Evolutionary conservation across 2,329 filamentous ascomycete species (phyloP).

Genomic region (Knoxdaviesia capensis): DNA sequence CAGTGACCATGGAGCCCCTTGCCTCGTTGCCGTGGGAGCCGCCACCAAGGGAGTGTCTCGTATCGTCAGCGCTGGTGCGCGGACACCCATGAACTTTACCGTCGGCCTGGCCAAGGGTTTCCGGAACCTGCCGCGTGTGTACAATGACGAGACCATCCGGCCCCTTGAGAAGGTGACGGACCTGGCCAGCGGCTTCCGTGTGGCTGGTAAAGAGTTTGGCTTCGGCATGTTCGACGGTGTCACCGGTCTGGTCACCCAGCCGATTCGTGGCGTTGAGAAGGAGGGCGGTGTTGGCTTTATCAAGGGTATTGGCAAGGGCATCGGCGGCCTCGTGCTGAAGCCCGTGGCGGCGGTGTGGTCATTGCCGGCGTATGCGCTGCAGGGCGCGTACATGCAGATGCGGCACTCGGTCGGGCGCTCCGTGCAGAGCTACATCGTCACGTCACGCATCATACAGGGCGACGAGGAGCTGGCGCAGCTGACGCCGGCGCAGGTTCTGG

Average conservation of each 20-base stretch:
- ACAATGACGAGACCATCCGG: constrained; percentile 65
- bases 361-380: constrained; percentile 57
- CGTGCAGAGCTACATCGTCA: constrained; percentile 60
- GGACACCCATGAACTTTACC: constrained; percentile 69
- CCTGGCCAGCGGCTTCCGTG: constrained; percentile 52
- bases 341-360: constrained; percentile 25
- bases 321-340: constrained; percentile 65
- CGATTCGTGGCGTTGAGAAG: constrained; percentile 35
- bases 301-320: constrained; percentile 65
- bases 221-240: constrained; percentile 67
- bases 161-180: constrained; percentile 64
- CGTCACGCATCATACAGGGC: constrained; percentile 57
- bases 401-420: constrained; percentile 49
- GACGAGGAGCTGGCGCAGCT: constrained; percentile 39
- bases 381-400: constrained; percentile 63
- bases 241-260: constrained; percentile 63
- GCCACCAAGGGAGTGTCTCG: constrained; percentile 45
- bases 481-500: constrained; percentile 35
- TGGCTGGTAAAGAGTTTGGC: constrained; percentile 61
- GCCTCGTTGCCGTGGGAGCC: too few species aligned
- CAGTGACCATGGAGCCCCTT: too few species aligned
- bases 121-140: constrained; percentile 68
- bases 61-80: constrained; percentile 57
- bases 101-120: constrained; percentile 70
- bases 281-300: constrained; percentile 38